A percentile compares a stretch with the other conserved stretches of the same genome.
Evolutionary conservation across 495 filamentous ascomycete genomes (phyloP).

Genomic region (Lasiosphaeria ovina): DNA sequence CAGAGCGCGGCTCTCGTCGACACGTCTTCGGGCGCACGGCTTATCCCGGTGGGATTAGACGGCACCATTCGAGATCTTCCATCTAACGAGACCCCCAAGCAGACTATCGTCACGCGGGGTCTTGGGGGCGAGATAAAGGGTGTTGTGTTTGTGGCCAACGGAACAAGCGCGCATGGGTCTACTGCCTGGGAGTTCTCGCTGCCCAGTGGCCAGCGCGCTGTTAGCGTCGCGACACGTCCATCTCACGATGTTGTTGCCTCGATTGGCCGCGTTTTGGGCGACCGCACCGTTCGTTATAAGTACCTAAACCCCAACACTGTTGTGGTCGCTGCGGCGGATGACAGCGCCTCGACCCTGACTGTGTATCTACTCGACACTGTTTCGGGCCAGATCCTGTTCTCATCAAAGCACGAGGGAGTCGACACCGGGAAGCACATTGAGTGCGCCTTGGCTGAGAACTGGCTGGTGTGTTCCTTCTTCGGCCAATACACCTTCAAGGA

Average conservation of each 20-base stretch:
- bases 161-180: conserved; percentile 44
- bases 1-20: conserved; percentile 52
- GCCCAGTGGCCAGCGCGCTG: conserved; percentile 62
- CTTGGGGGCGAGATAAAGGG: conserved; percentile 62
- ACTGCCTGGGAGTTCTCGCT: conserved; percentile 76
- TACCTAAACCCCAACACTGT: conserved; percentile 88
- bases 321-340: conserved; percentile 68
- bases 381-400: conserved; percentile 74
- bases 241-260: conserved; percentile 86
- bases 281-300: conserved; percentile 93
- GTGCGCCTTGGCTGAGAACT: conserved; percentile 85
- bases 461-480: conserved; percentile 90
- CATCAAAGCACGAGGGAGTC: conserved; percentile 66
- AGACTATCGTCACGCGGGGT: conserved; percentile 61
- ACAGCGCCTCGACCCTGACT: conserved; percentile 53
- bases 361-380: conserved; percentile 86
- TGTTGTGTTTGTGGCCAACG: conserved; percentile 45
- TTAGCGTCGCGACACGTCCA: conserved; percentile 63
- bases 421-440: conserved; percentile 73
- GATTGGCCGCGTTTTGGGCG: conserved; percentile 87
- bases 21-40: conserved; percentile 45
- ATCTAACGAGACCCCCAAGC: conserved; percentile 39
- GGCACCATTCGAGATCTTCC: conserved; percentile 44
- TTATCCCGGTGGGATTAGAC: conserved; percentile 48
- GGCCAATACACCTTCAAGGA: conserved; percentile 54